phyloP scores from a whole-genome alignment of 192 early-diverging fungal genomes.

The Coemansia sp. region DNA sequence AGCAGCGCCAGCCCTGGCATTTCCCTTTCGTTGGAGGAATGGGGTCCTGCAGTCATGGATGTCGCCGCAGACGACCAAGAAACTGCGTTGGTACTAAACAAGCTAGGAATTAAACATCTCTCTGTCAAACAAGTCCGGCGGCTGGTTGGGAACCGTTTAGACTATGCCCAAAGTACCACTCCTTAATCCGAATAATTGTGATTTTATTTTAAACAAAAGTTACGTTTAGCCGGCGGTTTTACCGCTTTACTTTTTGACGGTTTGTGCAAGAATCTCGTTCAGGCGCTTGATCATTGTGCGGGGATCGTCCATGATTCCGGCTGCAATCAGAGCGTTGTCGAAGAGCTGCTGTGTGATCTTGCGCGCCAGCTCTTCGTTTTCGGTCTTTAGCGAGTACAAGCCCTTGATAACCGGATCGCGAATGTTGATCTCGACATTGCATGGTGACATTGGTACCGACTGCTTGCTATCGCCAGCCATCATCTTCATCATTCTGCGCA shows the following conservation, averaged over 20 bases:
- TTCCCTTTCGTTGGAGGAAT: constrained; percentile 32
- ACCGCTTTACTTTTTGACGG: constrained; percentile 11
- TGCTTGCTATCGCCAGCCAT: constrained; percentile 51
- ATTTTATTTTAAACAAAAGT: not conserved
- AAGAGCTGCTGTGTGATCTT: constrained; percentile 69
- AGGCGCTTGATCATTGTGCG: constrained; percentile 75
- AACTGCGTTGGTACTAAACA: constrained; percentile 24
- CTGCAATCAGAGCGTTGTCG: constrained; percentile 78
- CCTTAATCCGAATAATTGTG: not conserved
- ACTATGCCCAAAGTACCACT: constrained; percentile 13
- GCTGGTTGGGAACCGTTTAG: constrained; percentile 31
- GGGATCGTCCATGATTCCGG: constrained; percentile 77
- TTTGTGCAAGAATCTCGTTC: constrained; percentile 56
- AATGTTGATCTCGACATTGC: constrained; percentile 74
- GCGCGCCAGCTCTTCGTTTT: constrained; percentile 65
- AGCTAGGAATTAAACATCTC: constrained; percentile 35
- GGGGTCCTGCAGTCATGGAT: constrained; percentile 26
- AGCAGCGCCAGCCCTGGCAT: constrained; percentile 3
- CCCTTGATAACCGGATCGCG: constrained; percentile 71
- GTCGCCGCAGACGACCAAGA: constrained; percentile 21
- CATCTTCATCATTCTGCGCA: constrained; percentile 65
- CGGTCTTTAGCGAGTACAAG: constrained; percentile 60
- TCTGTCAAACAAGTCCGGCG: constrained; percentile 29
- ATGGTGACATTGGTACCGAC: constrained; percentile 62
- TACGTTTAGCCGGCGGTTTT: not conserved